These are phyloP conservation scores for Zalaria obscura DNA, from an alignment of 2,329 filamentous ascomycete species.

Conservation along the genomic window DNA sequence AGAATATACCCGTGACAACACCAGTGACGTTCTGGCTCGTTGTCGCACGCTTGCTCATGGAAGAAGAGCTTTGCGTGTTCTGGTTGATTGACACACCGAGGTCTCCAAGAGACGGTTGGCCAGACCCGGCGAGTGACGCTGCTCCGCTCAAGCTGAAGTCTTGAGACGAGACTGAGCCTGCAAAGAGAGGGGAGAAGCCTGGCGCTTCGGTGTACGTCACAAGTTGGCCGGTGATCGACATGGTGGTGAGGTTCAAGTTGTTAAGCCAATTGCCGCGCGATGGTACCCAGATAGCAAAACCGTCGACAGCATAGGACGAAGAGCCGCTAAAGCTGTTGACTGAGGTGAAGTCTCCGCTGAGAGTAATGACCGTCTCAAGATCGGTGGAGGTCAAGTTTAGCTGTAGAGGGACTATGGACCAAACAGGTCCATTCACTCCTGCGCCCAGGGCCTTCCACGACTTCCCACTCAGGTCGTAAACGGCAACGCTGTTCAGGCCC, in stretches of 20 bases:
- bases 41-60: slow-evolving; percentile 24
- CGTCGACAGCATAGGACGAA: slow-evolving; percentile 46
- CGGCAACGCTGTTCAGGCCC: slow-evolving; percentile 62
- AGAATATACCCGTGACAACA: slow-evolving; percentile 67
- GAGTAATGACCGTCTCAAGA: slow-evolving; percentile 59
- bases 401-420: slow-evolving; percentile 58
- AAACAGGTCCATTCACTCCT: slow-evolving; percentile 70
- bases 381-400: slow-evolving; percentile 60
- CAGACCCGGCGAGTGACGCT: slow-evolving; percentile 44
- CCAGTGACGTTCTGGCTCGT: slow-evolving; percentile 40
- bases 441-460: slow-evolving; percentile 69
- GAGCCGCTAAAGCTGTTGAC: slow-evolving; percentile 56
- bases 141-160: slow-evolving; percentile 60
- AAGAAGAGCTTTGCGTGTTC: slow-evolving; percentile 13
- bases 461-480: slow-evolving; percentile 55
- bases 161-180: slow-evolving; percentile 68
- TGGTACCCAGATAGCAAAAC: slow-evolving; percentile 86
- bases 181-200: slow-evolving; percentile 51
- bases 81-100: slow-evolving; percentile 41
- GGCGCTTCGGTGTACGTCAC: slow-evolving; percentile 55
- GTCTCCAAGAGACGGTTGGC: slow-evolving; percentile 24
- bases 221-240: slow-evolving; percentile 58
- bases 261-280: slow-evolving; percentile 77
- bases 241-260: slow-evolving; percentile 50
- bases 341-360: slow-evolving; percentile 67